phyloP scores from a whole-genome alignment of 345 rosid genomes.

The Chamaenerion angustifolium region DNA sequence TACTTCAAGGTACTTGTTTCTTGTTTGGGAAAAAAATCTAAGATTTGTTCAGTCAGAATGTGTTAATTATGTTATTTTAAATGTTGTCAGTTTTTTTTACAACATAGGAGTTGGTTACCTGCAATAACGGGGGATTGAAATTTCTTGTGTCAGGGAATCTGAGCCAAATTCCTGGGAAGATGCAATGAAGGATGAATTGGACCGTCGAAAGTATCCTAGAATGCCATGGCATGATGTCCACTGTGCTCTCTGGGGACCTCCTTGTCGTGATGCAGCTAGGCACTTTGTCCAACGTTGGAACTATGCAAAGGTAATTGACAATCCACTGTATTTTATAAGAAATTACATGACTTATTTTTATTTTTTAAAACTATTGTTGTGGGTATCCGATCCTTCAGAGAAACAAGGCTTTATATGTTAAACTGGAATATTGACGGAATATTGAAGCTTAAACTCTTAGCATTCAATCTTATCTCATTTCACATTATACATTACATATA shows the following conservation, averaged over 20 bases:
- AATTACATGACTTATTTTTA: background rate
- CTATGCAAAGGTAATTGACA: slow-evolving; percentile 72
- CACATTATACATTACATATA: too few relatives aligned
- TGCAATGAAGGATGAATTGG: slow-evolving; percentile 81
- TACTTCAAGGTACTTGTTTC: background rate
- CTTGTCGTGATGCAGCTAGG: slow-evolving; percentile 91
- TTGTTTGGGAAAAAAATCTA: too few relatives aligned
- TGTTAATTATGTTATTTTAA: too few relatives aligned
- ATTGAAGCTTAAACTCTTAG: too few relatives aligned
- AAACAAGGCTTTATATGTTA: slow-evolving; percentile 93
- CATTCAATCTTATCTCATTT: too few relatives aligned
- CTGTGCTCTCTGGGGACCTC: slow-evolving; percentile 98
- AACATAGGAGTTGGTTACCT: background rate
- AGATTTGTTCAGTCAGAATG: background rate
- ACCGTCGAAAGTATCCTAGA: slow-evolving; percentile 80
- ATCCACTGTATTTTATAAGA: background rate
- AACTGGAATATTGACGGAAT: too few relatives aligned
- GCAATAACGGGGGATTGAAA: slow-evolving; percentile 3
- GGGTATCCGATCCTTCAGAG: slow-evolving; percentile 34
- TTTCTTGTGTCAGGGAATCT: slow-evolving; percentile 57
- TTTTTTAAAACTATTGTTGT: slow-evolving; percentile 7
- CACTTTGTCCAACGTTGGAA: slow-evolving; percentile 99
- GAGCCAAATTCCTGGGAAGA: slow-evolving; percentile 99
- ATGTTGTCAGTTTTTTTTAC: too few relatives aligned
- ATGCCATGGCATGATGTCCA: slow-evolving; percentile 99